phyloP scores from a whole-genome alignment of 2,329 filamentous ascomycete genomes.

The Monilinia aucupariae region DNA sequence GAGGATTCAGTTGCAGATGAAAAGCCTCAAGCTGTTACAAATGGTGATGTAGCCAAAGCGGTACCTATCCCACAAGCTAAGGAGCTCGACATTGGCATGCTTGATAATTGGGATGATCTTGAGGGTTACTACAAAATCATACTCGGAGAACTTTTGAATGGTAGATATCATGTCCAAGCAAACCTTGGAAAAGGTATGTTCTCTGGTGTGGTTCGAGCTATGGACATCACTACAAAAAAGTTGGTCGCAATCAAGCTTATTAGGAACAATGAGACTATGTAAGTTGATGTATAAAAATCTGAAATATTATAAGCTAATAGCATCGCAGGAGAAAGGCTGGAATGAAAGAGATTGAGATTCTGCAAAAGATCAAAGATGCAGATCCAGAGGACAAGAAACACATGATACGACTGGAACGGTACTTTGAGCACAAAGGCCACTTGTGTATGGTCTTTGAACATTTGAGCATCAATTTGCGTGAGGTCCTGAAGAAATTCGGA shows the following conservation, averaged over 20 bases:
- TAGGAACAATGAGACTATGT: constrained; percentile 89
- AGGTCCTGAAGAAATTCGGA: constrained; percentile 92
- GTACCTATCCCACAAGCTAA: constrained; percentile 43
- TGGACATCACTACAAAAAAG: constrained; percentile 66
- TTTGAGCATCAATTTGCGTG: constrained; percentile 84
- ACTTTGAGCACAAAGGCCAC: constrained; percentile 92
- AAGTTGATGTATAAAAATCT: constrained; percentile 25
- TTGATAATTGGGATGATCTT: constrained; percentile 89
- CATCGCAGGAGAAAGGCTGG: constrained; percentile 66
- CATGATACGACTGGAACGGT: constrained; percentile 77
- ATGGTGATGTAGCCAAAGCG: constrained; percentile 44
- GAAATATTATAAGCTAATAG: constrained; percentile 26
- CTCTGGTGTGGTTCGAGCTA: constrained; percentile 86
- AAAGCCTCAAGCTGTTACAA: constrained; percentile 36
- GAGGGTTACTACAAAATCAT: constrained; percentile 97
- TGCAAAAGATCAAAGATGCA: constrained; percentile 78
- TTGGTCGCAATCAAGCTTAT: constrained; percentile 97
- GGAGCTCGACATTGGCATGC: constrained; percentile 64
- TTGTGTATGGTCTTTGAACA: constrained; percentile 97
- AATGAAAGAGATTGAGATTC: constrained; percentile 87
- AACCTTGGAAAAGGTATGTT: constrained; percentile 93
- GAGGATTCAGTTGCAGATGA: constrained; percentile 44
- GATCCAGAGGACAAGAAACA: constrained; percentile 90
- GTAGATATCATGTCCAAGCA: constrained; percentile 82
- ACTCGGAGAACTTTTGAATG: constrained; percentile 82